Evolutionary conservation across 495 filamentous ascomycete genomes (phyloP).

Genomic region (Aspergillus hancockii): DNA sequence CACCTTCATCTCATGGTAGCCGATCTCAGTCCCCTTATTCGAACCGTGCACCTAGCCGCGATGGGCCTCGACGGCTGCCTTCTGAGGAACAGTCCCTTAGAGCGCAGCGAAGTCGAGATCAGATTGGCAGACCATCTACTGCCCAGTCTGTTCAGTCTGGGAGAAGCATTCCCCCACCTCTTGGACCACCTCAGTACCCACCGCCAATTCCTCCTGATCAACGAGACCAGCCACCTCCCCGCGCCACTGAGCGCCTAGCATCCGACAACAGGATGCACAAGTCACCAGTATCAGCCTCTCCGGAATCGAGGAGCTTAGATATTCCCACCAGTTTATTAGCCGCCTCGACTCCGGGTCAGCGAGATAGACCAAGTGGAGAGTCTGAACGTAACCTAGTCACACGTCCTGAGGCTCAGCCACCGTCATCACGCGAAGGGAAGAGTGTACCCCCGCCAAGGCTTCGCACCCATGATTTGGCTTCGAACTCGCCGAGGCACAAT

Average conservation of each 20-base stretch:
- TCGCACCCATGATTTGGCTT: conserved; percentile 21
- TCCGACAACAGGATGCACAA: conserved; percentile 24
- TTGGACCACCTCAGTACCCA: conserved; percentile 26
- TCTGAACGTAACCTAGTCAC: conserved; percentile 19
- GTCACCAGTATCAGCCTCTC: conserved; percentile 16
- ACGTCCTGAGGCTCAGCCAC: conserved; percentile 25
- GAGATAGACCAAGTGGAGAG: conserved; percentile 16
- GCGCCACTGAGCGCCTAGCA: conserved; percentile 27
- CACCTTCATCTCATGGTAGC: conserved; percentile 24
- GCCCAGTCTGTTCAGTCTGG: conserved; percentile 35
- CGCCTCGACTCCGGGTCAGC: conserved; percentile 15
- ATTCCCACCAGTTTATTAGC: conserved; percentile 24
- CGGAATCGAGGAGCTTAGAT: conserved; percentile 29
- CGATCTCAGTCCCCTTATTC: conserved; percentile 31
- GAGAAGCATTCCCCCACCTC: conserved; percentile 25
- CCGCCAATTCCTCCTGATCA: conserved; percentile 19
- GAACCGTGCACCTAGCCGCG: conserved; percentile 38
- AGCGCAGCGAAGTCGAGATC: conserved; percentile 49
- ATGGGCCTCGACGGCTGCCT: conserved; percentile 38
- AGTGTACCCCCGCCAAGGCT: conserved; percentile 17
- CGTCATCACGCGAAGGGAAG: conserved; percentile 35
- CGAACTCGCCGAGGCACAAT: conserved; percentile 26
- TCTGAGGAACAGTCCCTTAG: conserved; percentile 45
- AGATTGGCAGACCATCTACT: conserved; percentile 44
- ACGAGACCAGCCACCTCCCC: conserved; percentile 30